Evolutionary conservation across 2,329 filamentous ascomycete species (phyloP), one percentile per base, ranked within the genome.

Genomic region (Penicillium sp.): DNA sequence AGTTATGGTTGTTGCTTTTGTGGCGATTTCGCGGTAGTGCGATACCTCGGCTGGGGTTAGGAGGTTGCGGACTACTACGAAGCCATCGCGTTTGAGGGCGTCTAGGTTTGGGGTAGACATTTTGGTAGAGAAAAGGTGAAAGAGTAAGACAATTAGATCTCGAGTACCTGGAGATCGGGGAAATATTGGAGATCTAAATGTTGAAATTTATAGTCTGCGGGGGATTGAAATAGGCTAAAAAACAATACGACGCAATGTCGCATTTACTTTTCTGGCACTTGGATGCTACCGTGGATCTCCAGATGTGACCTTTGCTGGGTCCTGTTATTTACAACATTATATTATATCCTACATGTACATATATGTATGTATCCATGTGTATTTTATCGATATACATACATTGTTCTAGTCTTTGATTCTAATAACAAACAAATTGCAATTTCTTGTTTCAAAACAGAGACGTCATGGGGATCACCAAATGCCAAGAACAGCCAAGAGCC

Each of bases 51-150:
- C 56, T 2, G 81, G 74, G 57, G 80, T 75, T 67, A 95, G 80
- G 62, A 90, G 79, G 37, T 82, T 82, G 41, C 85, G 87, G 68
- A 94, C 82, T 56, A 89, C 77, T 49, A 93, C 88, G 80, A 88
- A 96, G 74, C 91, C 91, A 73, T 94, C 84, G 53, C 78, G 78
- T 61, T 86, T 81, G 65, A 93, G 87, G 58, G 81, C 73, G 60
- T 80, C 76, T 52, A 81, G 77, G 53, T 84, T 76, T 25, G 73
- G 67, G 27, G 69, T 71, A 56, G 66, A 43, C 59, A 63, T 64
- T 55, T 45, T 63, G 45, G n/a, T 49, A 46, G 17, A 50, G 37
- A 27, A 13, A 56, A 25, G 40, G 4, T 27, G 19, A 25, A 15
- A 41, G 23, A 19, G 5, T n/a, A 17, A 45, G 21, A 25, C 4